Percentiles rank a stretch among this genome's conserved stretches.
phyloP scores from a whole-genome alignment of 208 protist species.

The Crithidia sp. region DNA sequence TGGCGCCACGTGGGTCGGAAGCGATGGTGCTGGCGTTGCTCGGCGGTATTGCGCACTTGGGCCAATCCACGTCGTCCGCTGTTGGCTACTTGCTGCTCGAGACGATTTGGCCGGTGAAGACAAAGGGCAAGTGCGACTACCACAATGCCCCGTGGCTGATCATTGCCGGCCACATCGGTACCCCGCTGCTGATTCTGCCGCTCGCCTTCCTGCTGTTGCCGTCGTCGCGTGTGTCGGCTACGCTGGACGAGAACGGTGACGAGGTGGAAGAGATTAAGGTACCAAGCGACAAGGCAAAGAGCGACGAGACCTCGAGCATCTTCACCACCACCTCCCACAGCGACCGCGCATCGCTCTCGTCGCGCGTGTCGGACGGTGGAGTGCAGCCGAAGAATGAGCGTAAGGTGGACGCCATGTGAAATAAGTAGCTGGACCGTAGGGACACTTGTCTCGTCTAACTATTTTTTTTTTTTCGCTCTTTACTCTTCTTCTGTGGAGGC shows the following conservation, averaged over 20 bases:
- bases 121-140: conserved; percentile 57
- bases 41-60: conserved; percentile 68
- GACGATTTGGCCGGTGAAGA: conserved; percentile 40
- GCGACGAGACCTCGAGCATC: neutral
- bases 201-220: conserved; percentile 53
- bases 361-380: neutral
- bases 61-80: conserved; percentile 31
- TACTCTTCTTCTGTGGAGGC: too few species aligned
- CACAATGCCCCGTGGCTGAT: conserved; percentile 52
- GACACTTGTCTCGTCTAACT: too few species aligned
- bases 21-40: conserved; percentile 70
- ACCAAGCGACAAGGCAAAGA: neutral
- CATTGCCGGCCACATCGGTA: conserved; percentile 45
- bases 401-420: neutral
- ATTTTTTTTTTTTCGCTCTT: too few species aligned
- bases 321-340: neutral
- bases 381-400: neutral
- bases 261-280: neutral
- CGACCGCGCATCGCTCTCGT: neutral
- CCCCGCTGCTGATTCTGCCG: conserved; percentile 53
- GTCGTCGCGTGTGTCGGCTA: conserved; percentile 33
- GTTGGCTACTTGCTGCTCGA: conserved; percentile 56
- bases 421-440: neutral
- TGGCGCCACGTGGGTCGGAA: conserved; percentile 74
- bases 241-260: conserved; percentile 22